Evolutionary conservation across 352 stramenopile genomes (phyloP), one percentile per base, ranked within the genome.

Genomic region (Phytophthora aleatoria): DNA sequence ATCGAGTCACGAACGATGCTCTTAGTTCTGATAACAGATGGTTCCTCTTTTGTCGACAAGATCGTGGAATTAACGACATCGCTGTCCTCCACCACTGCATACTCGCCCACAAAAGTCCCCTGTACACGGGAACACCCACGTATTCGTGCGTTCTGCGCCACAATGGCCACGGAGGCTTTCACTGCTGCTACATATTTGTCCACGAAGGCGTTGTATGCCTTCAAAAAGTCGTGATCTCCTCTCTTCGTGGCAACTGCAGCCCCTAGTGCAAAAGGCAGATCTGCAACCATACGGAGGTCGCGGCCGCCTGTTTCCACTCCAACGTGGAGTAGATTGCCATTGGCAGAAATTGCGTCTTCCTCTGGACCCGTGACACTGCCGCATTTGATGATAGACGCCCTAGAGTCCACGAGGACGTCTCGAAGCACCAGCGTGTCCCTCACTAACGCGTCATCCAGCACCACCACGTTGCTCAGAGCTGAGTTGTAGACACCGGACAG

Each of bases 301-400:
- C 89, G 79, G 0, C 90, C 90, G 11, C 89, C 89, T 13, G 74
- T 92, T 48, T 96, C 89, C 28, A 95, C 85, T 47, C 88, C 89
- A 12, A 97, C 83, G 35, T 92, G 84, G 12, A 95, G 67, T 55
- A 74, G 62, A 12, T 54, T 57, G 6, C 87, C 87, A 57, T 91
- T 97, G 33, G 75, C 77, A 50, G 77, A 89, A 3, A 60, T 33
- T 11, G 43, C 35, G 3, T 12, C 43, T 5, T 50, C 26, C 5
- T 61, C 57, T 51, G 69, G 57, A 45, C 62, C 77, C 3, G 57
- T 73, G 53, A 97, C 78, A 20, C 69, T 82, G 31, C 85, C 85
- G 45, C 89, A 97, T 44, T 75, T 56, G 11, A 96, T 68, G 9
- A 97, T 57, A 28, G 68, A 76, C 12, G 85, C 85, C 10, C 65